phyloP scores from a whole-genome alignment of 129 eudicot genomes.

The Heracleum sosnowskyi region DNA sequence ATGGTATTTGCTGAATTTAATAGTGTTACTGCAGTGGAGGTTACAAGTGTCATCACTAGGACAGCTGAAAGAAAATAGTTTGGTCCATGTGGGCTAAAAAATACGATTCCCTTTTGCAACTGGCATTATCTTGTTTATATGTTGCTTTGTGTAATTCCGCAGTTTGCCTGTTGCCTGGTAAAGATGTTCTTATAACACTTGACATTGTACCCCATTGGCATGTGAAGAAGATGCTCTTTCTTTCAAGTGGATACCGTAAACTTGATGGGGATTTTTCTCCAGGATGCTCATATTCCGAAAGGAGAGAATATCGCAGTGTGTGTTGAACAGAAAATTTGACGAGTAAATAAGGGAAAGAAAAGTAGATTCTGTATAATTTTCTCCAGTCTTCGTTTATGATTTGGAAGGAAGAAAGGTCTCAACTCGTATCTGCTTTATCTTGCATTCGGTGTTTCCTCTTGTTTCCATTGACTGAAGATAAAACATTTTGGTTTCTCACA shows the following conservation, averaged over 20 bases:
- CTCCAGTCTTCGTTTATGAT: background rate
- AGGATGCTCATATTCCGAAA: background rate
- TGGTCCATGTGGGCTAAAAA: slow-evolving; percentile 84
- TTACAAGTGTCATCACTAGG: slow-evolving; percentile 55
- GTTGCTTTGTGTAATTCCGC: slow-evolving; percentile 47
- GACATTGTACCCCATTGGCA: background rate
- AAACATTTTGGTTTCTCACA: background rate
- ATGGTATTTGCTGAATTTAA: background rate
- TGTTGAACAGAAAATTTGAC: background rate
- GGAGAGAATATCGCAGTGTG: background rate
- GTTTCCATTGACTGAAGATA: background rate
- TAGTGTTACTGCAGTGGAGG: background rate
- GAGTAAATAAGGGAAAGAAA: background rate
- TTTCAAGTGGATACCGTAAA: background rate
- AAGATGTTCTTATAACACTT: background rate
- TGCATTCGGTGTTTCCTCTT: background rate
- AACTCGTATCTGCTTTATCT: background rate
- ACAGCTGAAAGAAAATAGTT: slow-evolving; percentile 70
- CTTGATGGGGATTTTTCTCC: background rate
- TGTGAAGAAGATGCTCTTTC: background rate
- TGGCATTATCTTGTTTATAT: slow-evolving; percentile 33
- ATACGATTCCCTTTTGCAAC: slow-evolving; percentile 58
- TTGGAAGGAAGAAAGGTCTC: background rate
- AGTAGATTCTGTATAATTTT: background rate
- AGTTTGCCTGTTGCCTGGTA: background rate